Evolutionary conservation across 352 stramenopile genomes (phyloP).

Genomic region (Pythium scleroteichum): DNA sequence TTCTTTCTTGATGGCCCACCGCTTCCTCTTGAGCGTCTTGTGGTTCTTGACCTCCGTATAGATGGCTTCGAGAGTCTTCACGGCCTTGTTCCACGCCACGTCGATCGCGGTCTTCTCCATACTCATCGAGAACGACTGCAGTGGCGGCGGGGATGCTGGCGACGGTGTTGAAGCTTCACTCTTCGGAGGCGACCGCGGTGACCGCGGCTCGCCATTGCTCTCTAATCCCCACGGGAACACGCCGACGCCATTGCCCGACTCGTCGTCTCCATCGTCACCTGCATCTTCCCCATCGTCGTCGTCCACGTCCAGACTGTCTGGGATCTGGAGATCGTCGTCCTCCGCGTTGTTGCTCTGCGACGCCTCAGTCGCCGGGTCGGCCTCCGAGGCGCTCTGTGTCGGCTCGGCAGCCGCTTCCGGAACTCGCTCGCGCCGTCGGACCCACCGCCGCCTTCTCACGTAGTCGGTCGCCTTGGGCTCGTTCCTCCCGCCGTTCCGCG

Average conservation of each 20-base stretch:
- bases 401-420: background rate
- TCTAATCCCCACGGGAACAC: background rate
- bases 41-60: slow-evolving; percentile 52
- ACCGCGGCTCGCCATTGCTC: background rate
- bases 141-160: background rate
- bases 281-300: slow-evolving; percentile 31
- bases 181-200: background rate
- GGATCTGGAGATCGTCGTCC: slow-evolving; percentile 15
- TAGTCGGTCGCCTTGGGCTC: slow-evolving; percentile 65
- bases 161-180: background rate
- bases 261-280: slow-evolving; percentile 31
- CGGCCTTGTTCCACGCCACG: slow-evolving; percentile 44
- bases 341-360: slow-evolving; percentile 6
- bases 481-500: slow-evolving; percentile 53
- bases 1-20: slow-evolving; percentile 61
- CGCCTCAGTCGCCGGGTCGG: background rate
- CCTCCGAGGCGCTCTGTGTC: background rate
- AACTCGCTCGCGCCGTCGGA: slow-evolving; percentile 52
- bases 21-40: slow-evolving; percentile 41
- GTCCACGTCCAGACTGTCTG: slow-evolving; percentile 25
- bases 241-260: slow-evolving; percentile 2
- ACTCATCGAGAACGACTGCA: slow-evolving; percentile 20
- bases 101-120: slow-evolving; percentile 64
- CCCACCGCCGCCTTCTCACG: slow-evolving; percentile 64
- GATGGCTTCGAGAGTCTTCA: slow-evolving; percentile 51